Base-by-base conservation (phyloP, 2,329 filamentous ascomycete species). In the Fusarium virguliforme region DNA sequence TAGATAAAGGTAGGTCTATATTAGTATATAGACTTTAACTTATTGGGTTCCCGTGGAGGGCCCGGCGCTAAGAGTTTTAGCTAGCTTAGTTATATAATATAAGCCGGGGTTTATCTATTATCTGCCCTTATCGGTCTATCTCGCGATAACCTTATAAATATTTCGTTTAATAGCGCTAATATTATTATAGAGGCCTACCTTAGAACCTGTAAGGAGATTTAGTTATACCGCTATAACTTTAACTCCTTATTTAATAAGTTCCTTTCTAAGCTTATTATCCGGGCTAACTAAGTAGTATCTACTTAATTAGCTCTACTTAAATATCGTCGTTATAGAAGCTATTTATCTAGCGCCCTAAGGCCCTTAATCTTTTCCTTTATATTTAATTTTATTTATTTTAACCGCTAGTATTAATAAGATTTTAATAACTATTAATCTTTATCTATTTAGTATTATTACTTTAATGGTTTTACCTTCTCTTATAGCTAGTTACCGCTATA, bases 181-280 rank as follows among this genome's bases (percentile, higher is more conserved):
- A 18, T 10, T 35, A 24, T 38, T 28, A 68, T 84, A 98, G 95
- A 98, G 84, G 86, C 89, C 61, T 98, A 98, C 82, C 88, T 98
- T 68, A 91, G 94, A 77, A 90, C 90, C 67, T 92, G 95, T 74
- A 88, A 89, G 74, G 90, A 91, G 64, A 89, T 92, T 77, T 94
- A 92, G 82, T 98, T 97, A 81, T 92, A 97, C 84, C 91, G 93
- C 75, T 89, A 92, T 76, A 94, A 98, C 85, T 98, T 98, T 79
- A 95, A 98, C 85, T 96, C 91, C 67, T 84, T 98, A 79, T 97
- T 95, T 59, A 98, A 97, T 87, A 98, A 98, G 86, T 98, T 98
- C 86, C 85, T 98, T 75, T 97, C 95, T 38, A 97, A 97, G 84
- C 89, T 98, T 78, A 94, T 98, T 80, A 97, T 98, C 81, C 94